Evolutionary conservation across 257 asterid genomes (phyloP).

Genomic region (Eustoma russellianum): DNA sequence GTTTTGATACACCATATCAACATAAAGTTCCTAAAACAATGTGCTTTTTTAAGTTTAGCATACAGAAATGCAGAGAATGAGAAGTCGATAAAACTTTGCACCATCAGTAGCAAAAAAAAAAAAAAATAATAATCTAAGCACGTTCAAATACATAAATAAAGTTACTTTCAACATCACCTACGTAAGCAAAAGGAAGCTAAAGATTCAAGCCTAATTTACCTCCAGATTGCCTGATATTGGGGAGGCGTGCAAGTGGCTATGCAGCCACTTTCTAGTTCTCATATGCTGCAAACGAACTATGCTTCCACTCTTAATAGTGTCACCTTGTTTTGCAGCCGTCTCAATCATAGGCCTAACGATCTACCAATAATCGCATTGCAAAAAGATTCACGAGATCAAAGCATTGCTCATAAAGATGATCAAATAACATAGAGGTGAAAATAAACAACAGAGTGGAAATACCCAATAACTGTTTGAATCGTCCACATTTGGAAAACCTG

Average conservation of each 20-base stretch:
- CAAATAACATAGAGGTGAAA: not conserved
- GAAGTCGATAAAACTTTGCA: not conserved
- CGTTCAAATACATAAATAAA: too few relatives aligned
- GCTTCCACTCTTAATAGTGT: conserved; percentile 58
- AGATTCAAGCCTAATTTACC: conserved; percentile 35
- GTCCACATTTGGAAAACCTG: conserved; percentile 75
- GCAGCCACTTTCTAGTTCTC: conserved; percentile 91
- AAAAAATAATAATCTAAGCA: too few relatives aligned
- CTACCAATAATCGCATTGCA: conserved; percentile 21
- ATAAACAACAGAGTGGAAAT: conserved; percentile 13
- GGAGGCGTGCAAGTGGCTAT: conserved; percentile 97
- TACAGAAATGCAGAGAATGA: not conserved
- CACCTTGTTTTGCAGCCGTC: conserved; percentile 80
- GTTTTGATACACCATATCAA: not conserved
- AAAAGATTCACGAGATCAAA: not conserved
- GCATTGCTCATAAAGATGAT: not conserved
- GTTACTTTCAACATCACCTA: too few relatives aligned
- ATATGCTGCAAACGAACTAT: conserved; percentile 73
- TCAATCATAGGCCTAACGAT: conserved; percentile 58
- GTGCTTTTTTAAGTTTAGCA: too few relatives aligned
- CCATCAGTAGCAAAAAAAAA: too few relatives aligned
- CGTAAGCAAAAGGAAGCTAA: not conserved
- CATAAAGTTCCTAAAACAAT: not conserved
- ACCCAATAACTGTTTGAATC: conserved; percentile 97
- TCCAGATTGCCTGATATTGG: conserved; percentile 94